Percentiles rank a stretch among this genome's conserved stretches.
Evolutionary conservation across 768 basidiomycete genomes (phyloP).

Genomic region (Leccinum disarticulatum): DNA sequence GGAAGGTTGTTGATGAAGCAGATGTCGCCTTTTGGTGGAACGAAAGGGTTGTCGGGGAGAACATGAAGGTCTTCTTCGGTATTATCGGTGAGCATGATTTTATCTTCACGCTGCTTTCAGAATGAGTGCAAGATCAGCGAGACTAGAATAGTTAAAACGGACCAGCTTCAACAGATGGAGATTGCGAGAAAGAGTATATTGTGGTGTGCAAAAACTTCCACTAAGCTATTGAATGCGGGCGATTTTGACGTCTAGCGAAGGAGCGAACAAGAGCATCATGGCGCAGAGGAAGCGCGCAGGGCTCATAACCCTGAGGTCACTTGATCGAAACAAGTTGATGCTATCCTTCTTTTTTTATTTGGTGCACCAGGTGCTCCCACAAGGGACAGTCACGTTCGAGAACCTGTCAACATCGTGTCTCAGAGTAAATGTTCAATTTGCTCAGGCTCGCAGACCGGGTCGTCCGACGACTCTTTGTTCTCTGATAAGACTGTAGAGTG

Average conservation of each 20-base stretch:
- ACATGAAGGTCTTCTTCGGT: constrained; percentile 8
- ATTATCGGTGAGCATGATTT: constrained; percentile 1
- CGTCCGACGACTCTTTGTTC: background rate
- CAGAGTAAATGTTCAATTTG: background rate
- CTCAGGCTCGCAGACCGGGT: background rate
- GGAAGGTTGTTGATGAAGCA: constrained; percentile 56
- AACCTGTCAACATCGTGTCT: background rate
- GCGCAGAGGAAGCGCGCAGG: constrained; percentile 50
- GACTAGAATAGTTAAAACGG: background rate
- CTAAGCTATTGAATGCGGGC: background rate
- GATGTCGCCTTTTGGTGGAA: constrained; percentile 39
- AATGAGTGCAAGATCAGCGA: background rate
- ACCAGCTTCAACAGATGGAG: background rate
- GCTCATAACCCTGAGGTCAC: constrained; percentile 51
- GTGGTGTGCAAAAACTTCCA: background rate
- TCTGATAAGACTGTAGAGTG: background rate
- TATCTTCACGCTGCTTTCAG: background rate
- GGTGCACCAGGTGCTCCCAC: background rate
- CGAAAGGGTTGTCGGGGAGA: constrained; percentile 46
- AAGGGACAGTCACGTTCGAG: background rate
- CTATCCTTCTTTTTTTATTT: constrained; percentile 10
- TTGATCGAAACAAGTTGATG: constrained; percentile 50
- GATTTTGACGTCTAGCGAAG: background rate
- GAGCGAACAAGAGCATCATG: constrained; percentile 36
- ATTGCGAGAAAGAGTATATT: background rate